phyloP scores from a whole-genome alignment of 352 stramenopile genomes.

The Pythium pectinolyticum region DNA sequence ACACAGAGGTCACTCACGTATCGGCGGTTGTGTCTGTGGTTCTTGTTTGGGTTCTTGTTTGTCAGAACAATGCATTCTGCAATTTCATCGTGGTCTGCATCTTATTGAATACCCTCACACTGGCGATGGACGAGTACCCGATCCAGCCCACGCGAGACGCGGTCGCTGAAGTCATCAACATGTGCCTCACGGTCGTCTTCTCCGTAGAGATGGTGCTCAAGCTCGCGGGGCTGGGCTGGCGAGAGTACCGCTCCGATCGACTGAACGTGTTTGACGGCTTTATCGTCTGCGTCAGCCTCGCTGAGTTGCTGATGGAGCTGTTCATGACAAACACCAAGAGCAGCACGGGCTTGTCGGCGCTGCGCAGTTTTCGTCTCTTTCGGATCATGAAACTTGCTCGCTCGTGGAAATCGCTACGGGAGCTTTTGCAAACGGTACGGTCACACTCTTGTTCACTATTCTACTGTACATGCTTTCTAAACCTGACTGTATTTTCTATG shows the following conservation, averaged over 20 bases:
- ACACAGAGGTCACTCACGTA: neutral
- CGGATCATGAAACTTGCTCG: conserved; percentile 89
- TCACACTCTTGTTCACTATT: neutral
- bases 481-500: neutral
- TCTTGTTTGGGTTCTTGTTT: too few species aligned
- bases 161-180: conserved; percentile 39
- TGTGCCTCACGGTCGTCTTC: conserved; percentile 46
- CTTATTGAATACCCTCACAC: conserved; percentile 57
- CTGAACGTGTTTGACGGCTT: conserved; percentile 63
- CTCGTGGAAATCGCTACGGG: conserved; percentile 86
- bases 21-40: neutral
- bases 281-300: conserved; percentile 52
- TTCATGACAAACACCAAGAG: conserved; percentile 25
- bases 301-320: conserved; percentile 41
- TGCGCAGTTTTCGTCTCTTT: conserved; percentile 83
- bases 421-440: conserved; percentile 72
- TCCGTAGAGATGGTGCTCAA: conserved; percentile 58
- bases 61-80: conserved; percentile 38
- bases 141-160: conserved; percentile 16
- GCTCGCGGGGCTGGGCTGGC: conserved; percentile 48
- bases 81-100: conserved; percentile 50
- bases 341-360: conserved; percentile 61
- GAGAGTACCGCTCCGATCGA: conserved; percentile 43
- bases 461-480: neutral
- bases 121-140: conserved; percentile 60